A percentile compares a stretch with the other conserved stretches of the same genome.
phyloP scores from a whole-genome alignment of 2,329 filamentous ascomycete genomes.

The Tolypocladium amazonense region DNA sequence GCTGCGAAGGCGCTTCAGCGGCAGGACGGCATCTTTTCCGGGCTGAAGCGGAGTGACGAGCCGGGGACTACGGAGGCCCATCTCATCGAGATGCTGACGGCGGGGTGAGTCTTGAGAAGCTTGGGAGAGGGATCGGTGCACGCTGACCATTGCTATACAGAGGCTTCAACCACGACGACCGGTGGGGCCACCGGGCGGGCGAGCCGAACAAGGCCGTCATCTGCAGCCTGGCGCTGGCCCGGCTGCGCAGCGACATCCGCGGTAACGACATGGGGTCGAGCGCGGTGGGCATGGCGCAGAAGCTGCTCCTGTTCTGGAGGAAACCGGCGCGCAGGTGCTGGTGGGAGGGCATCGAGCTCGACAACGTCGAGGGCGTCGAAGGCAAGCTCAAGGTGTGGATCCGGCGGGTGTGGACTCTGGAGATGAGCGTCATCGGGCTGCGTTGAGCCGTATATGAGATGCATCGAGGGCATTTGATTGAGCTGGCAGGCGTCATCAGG shows the following conservation, averaged over 20 bases:
- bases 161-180: constrained; percentile 91
- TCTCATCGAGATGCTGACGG: constrained; percentile 97
- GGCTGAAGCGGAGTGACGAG: constrained; percentile 88
- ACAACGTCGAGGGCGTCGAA: constrained; percentile 80
- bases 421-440: constrained; percentile 91
- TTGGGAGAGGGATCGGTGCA: neutral
- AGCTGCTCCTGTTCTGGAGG: constrained; percentile 93
- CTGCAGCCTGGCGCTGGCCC: constrained; percentile 87
- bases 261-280: constrained; percentile 65
- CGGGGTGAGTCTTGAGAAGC: constrained; percentile 56
- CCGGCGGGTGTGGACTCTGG: constrained; percentile 91
- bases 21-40: constrained; percentile 94
- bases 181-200: constrained; percentile 92
- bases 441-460: constrained; percentile 14
- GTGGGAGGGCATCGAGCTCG: constrained; percentile 96
- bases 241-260: constrained; percentile 84
- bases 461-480: constrained; percentile 1
- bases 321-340: constrained; percentile 94
- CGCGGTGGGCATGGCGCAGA: constrained; percentile 95
- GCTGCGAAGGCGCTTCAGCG: constrained; percentile 76
- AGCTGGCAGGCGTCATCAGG: constrained; percentile 7
- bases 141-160: constrained; percentile 32
- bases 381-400: constrained; percentile 98
- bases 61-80: constrained; percentile 95
- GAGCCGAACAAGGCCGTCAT: constrained; percentile 98